Conservation (phyloP, 2,329 filamentous ascomycete species). For the Leptosphaerulina australis region DNA sequence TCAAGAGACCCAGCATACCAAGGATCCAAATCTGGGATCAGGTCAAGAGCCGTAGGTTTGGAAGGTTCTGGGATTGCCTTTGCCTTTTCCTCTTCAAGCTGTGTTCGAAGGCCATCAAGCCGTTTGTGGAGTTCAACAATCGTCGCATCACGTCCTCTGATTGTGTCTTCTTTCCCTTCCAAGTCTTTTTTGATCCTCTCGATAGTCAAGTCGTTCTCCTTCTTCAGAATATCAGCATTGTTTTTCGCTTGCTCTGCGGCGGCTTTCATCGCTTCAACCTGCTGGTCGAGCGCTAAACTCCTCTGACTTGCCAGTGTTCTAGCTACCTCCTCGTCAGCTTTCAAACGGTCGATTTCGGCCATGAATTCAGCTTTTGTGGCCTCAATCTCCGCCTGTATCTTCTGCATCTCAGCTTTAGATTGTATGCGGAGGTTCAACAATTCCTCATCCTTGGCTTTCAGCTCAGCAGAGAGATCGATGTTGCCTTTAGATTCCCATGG, state of each 20-base stretch:
- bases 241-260: slow-evolving; percentile 31
- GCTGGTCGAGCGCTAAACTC: slow-evolving; percentile 23
- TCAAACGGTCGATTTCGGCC: slow-evolving; percentile 25
- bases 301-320: slow-evolving; percentile 27
- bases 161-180: slow-evolving; percentile 44
- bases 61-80: slow-evolving; percentile 30
- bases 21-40: slow-evolving; percentile 61
- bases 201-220: slow-evolving; percentile 38
- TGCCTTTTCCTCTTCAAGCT: slow-evolving; percentile 37
- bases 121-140: slow-evolving; percentile 32
- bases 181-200: slow-evolving; percentile 43
- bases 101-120: slow-evolving; percentile 30
- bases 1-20: slow-evolving; percentile 63
- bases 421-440: slow-evolving; percentile 32
- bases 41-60: slow-evolving; percentile 37
- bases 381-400: slow-evolving; percentile 23
- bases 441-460: slow-evolving; percentile 41
- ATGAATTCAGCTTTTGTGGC: slow-evolving; percentile 21
- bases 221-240: slow-evolving; percentile 29
- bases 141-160: slow-evolving; percentile 34
- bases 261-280: slow-evolving; percentile 29
- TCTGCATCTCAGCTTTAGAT: slow-evolving; percentile 27
- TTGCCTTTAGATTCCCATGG: slow-evolving; percentile 8
- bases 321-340: slow-evolving; percentile 24
- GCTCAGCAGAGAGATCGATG: slow-evolving; percentile 26